Conservation (phyloP, 805 yeast species). For the Brettanomyces custersianus region DNA sequence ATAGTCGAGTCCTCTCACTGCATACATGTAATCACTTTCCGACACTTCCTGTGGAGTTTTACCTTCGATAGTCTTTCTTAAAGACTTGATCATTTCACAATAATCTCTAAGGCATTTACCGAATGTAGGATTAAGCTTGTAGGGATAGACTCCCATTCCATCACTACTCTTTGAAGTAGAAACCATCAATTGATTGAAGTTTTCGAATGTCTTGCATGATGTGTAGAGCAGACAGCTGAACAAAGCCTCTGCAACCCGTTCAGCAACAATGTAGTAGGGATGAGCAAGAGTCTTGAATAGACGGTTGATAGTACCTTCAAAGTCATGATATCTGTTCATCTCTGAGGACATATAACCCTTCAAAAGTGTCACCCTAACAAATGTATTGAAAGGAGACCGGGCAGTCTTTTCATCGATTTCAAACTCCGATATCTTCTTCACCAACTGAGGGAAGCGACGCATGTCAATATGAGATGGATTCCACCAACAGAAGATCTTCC, state of each 20-base stretch:
- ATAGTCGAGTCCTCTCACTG: constrained; percentile 54
- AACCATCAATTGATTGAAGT: constrained; percentile 30
- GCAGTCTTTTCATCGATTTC: constrained; percentile 41
- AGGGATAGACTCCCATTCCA: constrained; percentile 15
- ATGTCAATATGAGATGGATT: constrained; percentile 54
- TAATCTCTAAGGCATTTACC: constrained; percentile 30
- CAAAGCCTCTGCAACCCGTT: constrained; percentile 53
- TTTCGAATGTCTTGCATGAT: constrained; percentile 8
- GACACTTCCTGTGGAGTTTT: constrained; percentile 46
- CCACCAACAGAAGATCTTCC: constrained; percentile 77
- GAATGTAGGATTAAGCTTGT: constrained; percentile 23
- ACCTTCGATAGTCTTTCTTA: constrained; percentile 22
- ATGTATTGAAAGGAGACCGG: constrained; percentile 50
- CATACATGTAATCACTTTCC: constrained; percentile 51
- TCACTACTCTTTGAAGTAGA: constrained; percentile 28
- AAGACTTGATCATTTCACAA: constrained; percentile 34
- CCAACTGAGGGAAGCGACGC: constrained; percentile 53
- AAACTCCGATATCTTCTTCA: constrained; percentile 36
- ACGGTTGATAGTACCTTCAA: constrained; percentile 34
- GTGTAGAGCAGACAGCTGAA: constrained; percentile 26
- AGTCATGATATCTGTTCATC: constrained; percentile 34
- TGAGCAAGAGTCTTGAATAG: constrained; percentile 46
- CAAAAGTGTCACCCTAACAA: constrained; percentile 50
- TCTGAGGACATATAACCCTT: constrained; percentile 28
- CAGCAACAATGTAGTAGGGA: constrained; percentile 66